Conservation (phyloP, 331 rosid genomes). For the Stylosanthes scabra region DNA sequence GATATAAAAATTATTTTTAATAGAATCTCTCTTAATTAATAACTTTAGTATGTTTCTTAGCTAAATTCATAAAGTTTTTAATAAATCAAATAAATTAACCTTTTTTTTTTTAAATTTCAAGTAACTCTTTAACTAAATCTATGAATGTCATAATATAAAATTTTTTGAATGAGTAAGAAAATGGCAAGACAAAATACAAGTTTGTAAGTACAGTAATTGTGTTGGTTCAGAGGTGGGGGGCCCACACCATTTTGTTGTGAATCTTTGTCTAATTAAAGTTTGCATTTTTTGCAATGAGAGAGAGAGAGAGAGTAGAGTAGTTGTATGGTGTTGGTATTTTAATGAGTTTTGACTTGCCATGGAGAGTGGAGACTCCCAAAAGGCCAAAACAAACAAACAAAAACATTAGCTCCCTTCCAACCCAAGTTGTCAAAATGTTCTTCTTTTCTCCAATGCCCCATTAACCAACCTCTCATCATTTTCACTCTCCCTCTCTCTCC, state of each 20-base stretch:
- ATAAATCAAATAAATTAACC: too few relatives aligned
- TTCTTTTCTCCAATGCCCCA: slow-evolving; percentile 51
- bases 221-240: slow-evolving; percentile 47
- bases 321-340: slow-evolving; percentile 25
- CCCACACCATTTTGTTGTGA: slow-evolving; percentile 46
- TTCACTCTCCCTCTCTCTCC: slow-evolving; percentile 36
- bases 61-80: too few relatives aligned
- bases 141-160: too few relatives aligned
- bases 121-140: too few relatives aligned
- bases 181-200: too few relatives aligned
- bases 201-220: too few relatives aligned
- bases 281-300: slow-evolving; percentile 5
- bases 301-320: background rate
- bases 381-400: slow-evolving; percentile 33
- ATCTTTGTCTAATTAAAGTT: slow-evolving; percentile 40
- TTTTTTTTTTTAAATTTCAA: too few relatives aligned
- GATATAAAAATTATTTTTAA: too few relatives aligned
- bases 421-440: slow-evolving; percentile 51
- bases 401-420: slow-evolving; percentile 72
- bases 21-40: too few relatives aligned
- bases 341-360: slow-evolving; percentile 44
- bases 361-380: slow-evolving; percentile 32
- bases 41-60: too few relatives aligned
- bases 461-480: slow-evolving; percentile 60
- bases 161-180: too few relatives aligned